Base-by-base conservation (phyloP, 139 green algal species). In the Marvania coccoides region DNA sequence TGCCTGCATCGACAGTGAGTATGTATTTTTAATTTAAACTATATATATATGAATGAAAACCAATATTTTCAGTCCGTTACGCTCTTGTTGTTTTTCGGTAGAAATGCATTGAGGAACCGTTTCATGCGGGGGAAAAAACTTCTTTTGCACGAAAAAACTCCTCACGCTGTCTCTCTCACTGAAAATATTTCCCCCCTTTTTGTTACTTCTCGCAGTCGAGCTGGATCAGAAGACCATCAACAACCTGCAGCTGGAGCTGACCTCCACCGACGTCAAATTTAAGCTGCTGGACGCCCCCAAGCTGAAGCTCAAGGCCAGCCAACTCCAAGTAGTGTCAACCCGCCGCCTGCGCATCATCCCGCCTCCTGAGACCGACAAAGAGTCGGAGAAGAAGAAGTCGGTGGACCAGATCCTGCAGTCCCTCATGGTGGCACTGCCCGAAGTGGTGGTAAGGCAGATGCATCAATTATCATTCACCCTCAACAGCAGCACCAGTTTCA, bases 361-460 rank as follows among this genome's bases (percentile, higher is more conserved):
- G 23, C 42, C 42, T 51, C n/a, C n/a, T n/a, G n/a, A n/a, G n/a
- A n/a, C n/a, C n/a, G 42, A 51, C 19, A 51, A 51, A 51, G 42
- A 51, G 19, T 28, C 19, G 26, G 58, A n/a, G 19, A 51, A 51
- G 19, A 19, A 51, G 19, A 51, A 51, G 19, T 24, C 36, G 15
- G n/a, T 71, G 23, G 34, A 45, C 33, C 67, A 83, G 38, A n/a
- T 53, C 24, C 69, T 90, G 66, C 77, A 90, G 61, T 33, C 40
- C 9, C 39, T 79, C 30, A 57, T 72, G 26, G 45, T 8, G 6
- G 48, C 56, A 29, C 71, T 91, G 36, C 77, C 74, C 0, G 68
- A 85, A 58, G 87, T 96, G 33, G 91, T 97, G 14, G 64, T 73
- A n/a, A n/a, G n/a, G n/a, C n/a, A n/a, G n/a, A n/a, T n/a, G n/a